Base-by-base conservation (phyloP, 768 basidiomycete genomes). In the Tulasnella sp. region DNA sequence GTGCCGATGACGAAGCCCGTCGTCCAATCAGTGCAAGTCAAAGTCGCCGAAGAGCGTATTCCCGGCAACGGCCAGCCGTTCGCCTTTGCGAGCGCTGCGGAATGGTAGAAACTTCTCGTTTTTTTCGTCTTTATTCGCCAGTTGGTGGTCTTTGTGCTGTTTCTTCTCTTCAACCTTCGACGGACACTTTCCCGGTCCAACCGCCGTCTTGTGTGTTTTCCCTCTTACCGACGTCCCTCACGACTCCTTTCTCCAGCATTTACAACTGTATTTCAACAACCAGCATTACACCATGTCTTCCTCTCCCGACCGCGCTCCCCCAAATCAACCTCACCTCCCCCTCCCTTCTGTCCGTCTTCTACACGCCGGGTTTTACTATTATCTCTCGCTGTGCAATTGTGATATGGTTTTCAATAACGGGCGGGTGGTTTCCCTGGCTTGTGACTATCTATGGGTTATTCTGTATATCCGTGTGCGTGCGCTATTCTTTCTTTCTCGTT, bases 51-150 rank as follows among this genome's bases (percentile, higher is more conserved):
- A 35, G 72, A 73, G 46, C 35, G 72, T 7, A 39, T 77, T 32
- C 75, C 70, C n/a, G 78, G 69, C 26, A 67, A 57, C 37, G 44
- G 46, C 15, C 77, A 71, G 40, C 46, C 73, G 87, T 92, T 90
- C 67, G 90, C 91, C 0, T 87, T 88, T 79, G 91, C 91, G 15
- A 84, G 87, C 1, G 89, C 90, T 0, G 85, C 90, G 1, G 85
- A 86, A 26, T 92, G 91, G 91, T 92, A 87, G 86, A 44, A 70
- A 16, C 39, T 32, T 16, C 88, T 93, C 67, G 89, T 67, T 93
- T 44, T 39, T 61, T 29, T 46, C 13, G 23, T 20, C 48, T 75
- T 32, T 55, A 74, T 40, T 26, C 73, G 39, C 46, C 37, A 7
- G 0, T 6, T 76, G 42, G 37, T 51, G 29, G 32, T 5, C 32